Base-by-base conservation (phyloP, 2,329 filamentous ascomycete genomes). In the Alternaria ethzedia region DNA sequence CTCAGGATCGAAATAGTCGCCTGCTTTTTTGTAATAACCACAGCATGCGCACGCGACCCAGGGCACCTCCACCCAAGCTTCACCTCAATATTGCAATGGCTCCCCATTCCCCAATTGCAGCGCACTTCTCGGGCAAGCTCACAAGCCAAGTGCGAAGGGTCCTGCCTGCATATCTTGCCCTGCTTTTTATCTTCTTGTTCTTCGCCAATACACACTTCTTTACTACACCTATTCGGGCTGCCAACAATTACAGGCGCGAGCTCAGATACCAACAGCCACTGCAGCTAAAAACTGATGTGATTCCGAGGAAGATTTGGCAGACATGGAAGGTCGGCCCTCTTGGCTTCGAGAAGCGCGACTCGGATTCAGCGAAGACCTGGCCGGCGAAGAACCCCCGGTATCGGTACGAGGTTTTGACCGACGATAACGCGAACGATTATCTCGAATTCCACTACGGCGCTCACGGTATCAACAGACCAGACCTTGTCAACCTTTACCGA, bases 281-380 rank as follows among this genome's bases (percentile, higher is more conserved):
- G 13, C 73, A 78, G 50, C 23, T 64, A 6, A 56, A 71, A 26
- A 68, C 63, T 46, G 64, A 66, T 62, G 55, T 75, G 57, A 70
- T 92, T 89, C 70, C 90, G 85, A 6, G 84, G 59, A 93, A 92
- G 79, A 90, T 93, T 68, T 93, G 90, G 90, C 90, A 93, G 78
- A 90, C 88, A 0, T 93, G 90, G 90, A 93, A 92, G 76, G 86
- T 90, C 26, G 86, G 90, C 65, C 88, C 90, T 3, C 81, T 91
- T 32, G 82, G 83, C 3, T 91, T 92, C 72, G 90, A 91, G 66
- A 84, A 88, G 70, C 84, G 87, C 56, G 89, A 92, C 70, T 81
- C 86, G 30, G 79, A 83, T 23, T 83, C 83, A 0, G 90, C 90
- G 10, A 85, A 85, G 68, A 89, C 89, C 2, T 93, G 90, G 90